A percentile compares a stretch with the other conserved stretches of the same genome.
Conservation (phyloP, 2,329 filamentous ascomycete species). For the Tolypocladium guangdongense region DNA sequence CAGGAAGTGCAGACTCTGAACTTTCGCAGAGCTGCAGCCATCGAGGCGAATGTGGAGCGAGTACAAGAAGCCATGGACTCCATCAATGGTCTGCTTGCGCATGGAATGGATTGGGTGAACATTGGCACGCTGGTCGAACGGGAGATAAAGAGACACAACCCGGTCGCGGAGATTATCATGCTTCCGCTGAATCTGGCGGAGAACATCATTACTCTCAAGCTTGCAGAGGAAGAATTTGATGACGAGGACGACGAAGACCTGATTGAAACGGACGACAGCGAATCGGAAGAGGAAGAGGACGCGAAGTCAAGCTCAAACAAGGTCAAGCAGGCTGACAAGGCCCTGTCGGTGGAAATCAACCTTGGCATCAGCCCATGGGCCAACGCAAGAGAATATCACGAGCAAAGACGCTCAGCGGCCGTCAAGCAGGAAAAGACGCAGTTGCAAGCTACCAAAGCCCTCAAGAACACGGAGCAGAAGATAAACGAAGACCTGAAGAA, state of each 20-base stretch:
- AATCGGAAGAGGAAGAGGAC: constrained; percentile 21
- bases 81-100: constrained; percentile 79
- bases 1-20: constrained; percentile 75
- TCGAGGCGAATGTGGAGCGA: constrained; percentile 80
- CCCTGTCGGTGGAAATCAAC: constrained; percentile 71
- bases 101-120: constrained; percentile 97
- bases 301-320: constrained; percentile 16
- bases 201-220: constrained; percentile 70
- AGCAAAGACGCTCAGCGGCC: constrained; percentile 73
- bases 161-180: constrained; percentile 78
- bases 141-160: constrained; percentile 70
- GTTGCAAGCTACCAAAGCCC: constrained; percentile 66
- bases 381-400: constrained; percentile 87
- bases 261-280: constrained; percentile 59
- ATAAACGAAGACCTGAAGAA: constrained; percentile 79
- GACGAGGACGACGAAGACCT: constrained; percentile 48
- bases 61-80: constrained; percentile 90
- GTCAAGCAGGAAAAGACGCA: constrained; percentile 82
- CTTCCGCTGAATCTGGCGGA: constrained; percentile 83
- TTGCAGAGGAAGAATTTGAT: constrained; percentile 59
- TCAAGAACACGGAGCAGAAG: constrained; percentile 86
- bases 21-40: constrained; percentile 76
- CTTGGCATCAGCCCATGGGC: constrained; percentile 73
- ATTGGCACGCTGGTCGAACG: constrained; percentile 80
- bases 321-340: constrained; percentile 35